Percentiles rank a stretch among this genome's conserved stretches.
Conservation (phyloP, 805 yeast genomes). For the Isabelozyma rhagii region DNA sequence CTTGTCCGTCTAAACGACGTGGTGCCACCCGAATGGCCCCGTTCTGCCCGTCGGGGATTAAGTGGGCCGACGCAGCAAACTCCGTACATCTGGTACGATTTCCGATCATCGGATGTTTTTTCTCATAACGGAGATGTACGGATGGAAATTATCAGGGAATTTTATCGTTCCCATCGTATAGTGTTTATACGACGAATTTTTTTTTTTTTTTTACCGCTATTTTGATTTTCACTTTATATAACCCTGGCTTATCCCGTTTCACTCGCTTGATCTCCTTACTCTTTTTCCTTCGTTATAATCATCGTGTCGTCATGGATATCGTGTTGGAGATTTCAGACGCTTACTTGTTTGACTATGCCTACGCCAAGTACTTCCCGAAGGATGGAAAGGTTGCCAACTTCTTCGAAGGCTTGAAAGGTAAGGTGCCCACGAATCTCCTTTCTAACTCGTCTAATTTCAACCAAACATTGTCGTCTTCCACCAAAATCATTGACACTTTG, state of each 20-base stretch:
- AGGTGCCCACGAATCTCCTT: background rate
- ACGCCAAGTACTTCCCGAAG: conserved; percentile 54
- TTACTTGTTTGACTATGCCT: conserved; percentile 67
- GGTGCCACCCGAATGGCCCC: no score
- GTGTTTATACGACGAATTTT: background rate
- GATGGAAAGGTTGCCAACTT: conserved; percentile 12
- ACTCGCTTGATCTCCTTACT: background rate
- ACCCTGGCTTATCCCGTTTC: background rate
- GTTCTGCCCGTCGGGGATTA: no score
- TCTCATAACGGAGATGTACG: background rate
- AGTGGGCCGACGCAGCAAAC: no score
- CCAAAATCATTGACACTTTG: conserved; percentile 3
- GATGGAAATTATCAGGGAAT: background rate
- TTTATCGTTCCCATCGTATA: background rate
- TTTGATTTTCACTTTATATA: background rate
- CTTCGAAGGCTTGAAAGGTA: conserved; percentile 13
- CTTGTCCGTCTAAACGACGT: no score
- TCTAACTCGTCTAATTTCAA: background rate
- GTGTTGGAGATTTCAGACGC: conserved; percentile 80
- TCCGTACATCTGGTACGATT: background rate
- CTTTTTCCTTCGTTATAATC: background rate
- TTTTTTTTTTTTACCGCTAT: background rate
- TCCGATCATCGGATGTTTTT: conserved; percentile 2
- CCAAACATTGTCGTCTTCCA: conserved; percentile 3
- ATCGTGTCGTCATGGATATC: conserved; percentile 69